Conservation (phyloP, 805 yeast species). For the Komagataella pseudopastoris region DNA sequence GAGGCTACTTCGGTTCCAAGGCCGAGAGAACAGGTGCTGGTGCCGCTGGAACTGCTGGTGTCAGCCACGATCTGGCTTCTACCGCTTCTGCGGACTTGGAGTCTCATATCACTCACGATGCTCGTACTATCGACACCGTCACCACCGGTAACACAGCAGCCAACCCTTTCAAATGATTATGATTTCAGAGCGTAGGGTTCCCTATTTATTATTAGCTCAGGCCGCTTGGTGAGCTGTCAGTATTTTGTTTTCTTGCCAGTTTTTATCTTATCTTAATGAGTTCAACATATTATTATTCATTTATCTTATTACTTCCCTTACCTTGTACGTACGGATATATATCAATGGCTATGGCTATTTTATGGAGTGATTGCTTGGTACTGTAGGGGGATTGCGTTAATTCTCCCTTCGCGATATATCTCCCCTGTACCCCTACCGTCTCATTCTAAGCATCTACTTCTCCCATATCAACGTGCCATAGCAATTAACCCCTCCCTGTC, state of each 20-base stretch:
- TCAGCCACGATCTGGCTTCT: constrained; percentile 7
- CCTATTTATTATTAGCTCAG: background rate
- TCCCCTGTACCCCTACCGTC: background rate
- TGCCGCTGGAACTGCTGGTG: constrained; percentile 5
- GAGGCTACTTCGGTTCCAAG: constrained; percentile 6
- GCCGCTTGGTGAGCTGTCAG: background rate
- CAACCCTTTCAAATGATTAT: constrained; percentile 2
- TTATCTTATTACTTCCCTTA: background rate
- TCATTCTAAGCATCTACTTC: background rate
- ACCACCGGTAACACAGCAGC: constrained; percentile 1
- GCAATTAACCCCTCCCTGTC: background rate
- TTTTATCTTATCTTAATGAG: background rate
- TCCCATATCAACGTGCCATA: background rate
- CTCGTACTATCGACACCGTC: constrained; percentile 6
- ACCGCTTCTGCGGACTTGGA: constrained; percentile 10
- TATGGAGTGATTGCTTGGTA: background rate
- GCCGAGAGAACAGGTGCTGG: constrained; percentile 5
- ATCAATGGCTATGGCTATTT: background rate
- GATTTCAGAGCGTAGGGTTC: background rate
- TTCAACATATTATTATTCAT: background rate
- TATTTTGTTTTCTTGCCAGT: background rate
- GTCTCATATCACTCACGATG: constrained; percentile 7
- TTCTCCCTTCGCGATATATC: background rate
- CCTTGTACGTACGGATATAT: background rate
- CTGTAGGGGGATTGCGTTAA: background rate